These are phyloP conservation scores for Phytophthora vignae DNA, from an alignment of 352 stramenopile species.

Conservation along the genomic window DNA sequence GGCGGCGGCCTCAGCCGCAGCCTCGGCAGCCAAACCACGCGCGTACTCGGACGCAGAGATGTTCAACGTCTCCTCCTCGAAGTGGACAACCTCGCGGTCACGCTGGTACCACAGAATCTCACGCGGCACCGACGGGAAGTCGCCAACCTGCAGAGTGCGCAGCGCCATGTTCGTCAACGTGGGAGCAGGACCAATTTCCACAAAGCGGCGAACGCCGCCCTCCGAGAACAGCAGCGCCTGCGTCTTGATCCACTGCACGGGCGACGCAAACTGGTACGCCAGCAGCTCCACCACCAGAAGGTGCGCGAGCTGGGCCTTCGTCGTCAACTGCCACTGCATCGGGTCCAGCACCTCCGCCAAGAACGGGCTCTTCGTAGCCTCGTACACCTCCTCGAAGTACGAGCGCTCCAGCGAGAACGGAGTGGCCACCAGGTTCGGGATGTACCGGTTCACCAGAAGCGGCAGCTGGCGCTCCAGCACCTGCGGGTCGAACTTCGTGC, in stretches of 20 bases:
- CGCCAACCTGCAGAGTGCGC: conserved; percentile 74
- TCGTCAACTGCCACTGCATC: conserved; percentile 77
- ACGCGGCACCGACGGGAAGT: conserved; percentile 61
- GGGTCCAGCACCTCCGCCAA: conserved; percentile 69
- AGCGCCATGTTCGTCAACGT: conserved; percentile 89
- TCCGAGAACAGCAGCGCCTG: conserved; percentile 79
- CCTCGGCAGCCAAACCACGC: conserved; percentile 47
- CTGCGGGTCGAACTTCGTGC: conserved; percentile 73
- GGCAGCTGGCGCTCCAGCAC: conserved; percentile 75
- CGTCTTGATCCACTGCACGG: conserved; percentile 92
- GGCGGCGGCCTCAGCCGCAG: conserved; percentile 31
- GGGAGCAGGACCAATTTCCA: conserved; percentile 86
- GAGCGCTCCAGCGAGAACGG: conserved; percentile 80
- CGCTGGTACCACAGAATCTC: conserved; percentile 89
- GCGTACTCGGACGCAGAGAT: conserved; percentile 75
- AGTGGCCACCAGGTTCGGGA: conserved; percentile 86
- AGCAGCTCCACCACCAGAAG: conserved; percentile 87
- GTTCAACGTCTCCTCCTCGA: conserved; percentile 70
- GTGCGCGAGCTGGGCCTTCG: conserved; percentile 73
- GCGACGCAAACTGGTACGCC: conserved; percentile 90
- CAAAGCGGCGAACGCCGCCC: conserved; percentile 66
- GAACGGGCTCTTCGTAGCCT: conserved; percentile 75
- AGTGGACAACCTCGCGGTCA: conserved; percentile 84
- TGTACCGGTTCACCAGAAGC: conserved; percentile 81
- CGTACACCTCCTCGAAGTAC: conserved; percentile 82